Evolutionary conservation across 306 rosid species (phyloP), one percentile per base, ranked within the genome.

Genomic region (Quercus bicolor): DNA sequence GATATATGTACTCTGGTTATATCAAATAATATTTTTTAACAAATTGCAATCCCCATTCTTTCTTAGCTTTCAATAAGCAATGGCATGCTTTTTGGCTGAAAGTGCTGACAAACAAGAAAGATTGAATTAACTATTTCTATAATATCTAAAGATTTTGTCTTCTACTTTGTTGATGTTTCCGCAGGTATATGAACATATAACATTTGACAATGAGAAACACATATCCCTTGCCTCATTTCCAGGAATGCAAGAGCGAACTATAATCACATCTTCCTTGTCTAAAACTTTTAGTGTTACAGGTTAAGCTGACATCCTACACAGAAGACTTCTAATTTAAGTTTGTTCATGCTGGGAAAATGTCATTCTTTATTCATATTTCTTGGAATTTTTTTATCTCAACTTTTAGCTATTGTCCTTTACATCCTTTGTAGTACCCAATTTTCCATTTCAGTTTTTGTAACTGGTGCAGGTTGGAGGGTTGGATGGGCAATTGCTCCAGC

Each of bases 401-500:
- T 59, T 62, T 28, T 9, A 33, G 48, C 18, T 43, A 9, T 66
- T 33, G 48, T 66, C 37, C 71, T 66, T 66, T 1, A 11, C 48
- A 43, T 66, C 31, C 9, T 28, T 48, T 52, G 12, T 34, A 78
- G 10, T 7, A 54, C 13, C 64, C 18, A 1, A 9, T 23, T 26
- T 72, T 48, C 43, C 5, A 54, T 72, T 52, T 72, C 15, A 23
- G 24, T 20, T 70, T 33, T 12, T 28, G 29, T 13, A 24, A 15
- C 69, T 66, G 43, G 71, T 52, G 26, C 60, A 94, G 98, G 98
- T 72, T 94, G 98, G 98, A 89, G 98, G 73, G 65, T 94, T 24
- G 98, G 98, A 82, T 94, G 98, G 98, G 94, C 97, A 40, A 86
- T 94, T 37, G 98, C 94, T 70, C 96, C 98, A n/a, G 56, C 94